A percentile compares a stretch with the other conserved stretches of the same genome.
phyloP scores from a whole-genome alignment of 345 rosid species.

The Eucalyptus pauciflora region DNA sequence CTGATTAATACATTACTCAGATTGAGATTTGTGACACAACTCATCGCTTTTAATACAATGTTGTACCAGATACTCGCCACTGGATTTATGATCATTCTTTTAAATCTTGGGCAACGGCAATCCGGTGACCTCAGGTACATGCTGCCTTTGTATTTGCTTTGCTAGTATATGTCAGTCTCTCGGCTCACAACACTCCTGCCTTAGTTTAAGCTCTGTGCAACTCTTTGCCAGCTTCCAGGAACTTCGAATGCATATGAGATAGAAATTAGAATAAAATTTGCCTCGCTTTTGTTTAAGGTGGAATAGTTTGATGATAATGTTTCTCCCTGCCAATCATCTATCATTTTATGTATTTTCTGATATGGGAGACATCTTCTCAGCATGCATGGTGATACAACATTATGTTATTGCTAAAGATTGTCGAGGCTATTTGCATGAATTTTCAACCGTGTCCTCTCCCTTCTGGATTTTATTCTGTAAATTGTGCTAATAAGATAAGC shows the following conservation, averaged over 20 bases:
- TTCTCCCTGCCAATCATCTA: neutral
- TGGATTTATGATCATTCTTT: slow-evolving; percentile 62
- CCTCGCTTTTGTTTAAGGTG: neutral
- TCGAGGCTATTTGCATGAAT: neutral
- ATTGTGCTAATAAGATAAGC: neutral
- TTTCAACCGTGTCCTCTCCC: neutral
- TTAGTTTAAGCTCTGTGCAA: neutral
- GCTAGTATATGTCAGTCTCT: neutral
- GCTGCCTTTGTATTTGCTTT: neutral
- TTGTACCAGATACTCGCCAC: slow-evolving; percentile 64
- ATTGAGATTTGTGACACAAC: neutral
- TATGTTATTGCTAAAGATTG: neutral
- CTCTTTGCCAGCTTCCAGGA: neutral
- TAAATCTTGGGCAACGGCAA: slow-evolving; percentile 74
- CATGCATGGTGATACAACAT: neutral
- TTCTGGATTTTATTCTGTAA: neutral
- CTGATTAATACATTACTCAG: neutral
- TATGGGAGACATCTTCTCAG: neutral
- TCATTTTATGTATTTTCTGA: neutral
- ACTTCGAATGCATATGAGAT: neutral
- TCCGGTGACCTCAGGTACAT: slow-evolving; percentile 80
- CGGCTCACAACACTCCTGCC: neutral
- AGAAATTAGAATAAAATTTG: neutral
- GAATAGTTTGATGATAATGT: neutral
- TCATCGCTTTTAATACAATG: neutral